Conservation (phyloP, 2,329 filamentous ascomycete species). For the Talaromyces sp. region DNA sequence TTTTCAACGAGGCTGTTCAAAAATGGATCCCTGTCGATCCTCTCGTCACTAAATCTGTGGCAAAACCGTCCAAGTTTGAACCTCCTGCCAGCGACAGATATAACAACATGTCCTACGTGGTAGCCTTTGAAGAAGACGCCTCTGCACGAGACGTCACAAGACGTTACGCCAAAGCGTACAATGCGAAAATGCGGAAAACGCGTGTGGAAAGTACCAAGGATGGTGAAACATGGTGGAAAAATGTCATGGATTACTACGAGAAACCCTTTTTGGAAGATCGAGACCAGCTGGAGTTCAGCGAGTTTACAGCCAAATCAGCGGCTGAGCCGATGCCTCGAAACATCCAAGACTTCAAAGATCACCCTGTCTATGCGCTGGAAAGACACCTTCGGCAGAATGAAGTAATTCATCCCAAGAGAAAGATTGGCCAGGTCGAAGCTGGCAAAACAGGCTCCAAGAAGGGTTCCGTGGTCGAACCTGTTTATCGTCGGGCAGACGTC, state of each 20-base stretch:
- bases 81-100: conserved; percentile 73
- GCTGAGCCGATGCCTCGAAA: conserved; percentile 82
- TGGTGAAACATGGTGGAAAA: conserved; percentile 56
- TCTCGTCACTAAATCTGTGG: conserved; percentile 73
- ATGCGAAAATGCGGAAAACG: conserved; percentile 77
- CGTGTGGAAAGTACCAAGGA: conserved; percentile 67
- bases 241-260: conserved; percentile 41
- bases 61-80: conserved; percentile 72
- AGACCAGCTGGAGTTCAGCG: conserved; percentile 78
- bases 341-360: conserved; percentile 80
- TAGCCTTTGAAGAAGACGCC: conserved; percentile 79
- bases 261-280: conserved; percentile 55
- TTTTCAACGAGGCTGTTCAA: conserved; percentile 77
- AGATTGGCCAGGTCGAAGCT: conserved; percentile 71
- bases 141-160: conserved; percentile 79
- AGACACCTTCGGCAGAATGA: conserved; percentile 80
- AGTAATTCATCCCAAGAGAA: conserved; percentile 67
- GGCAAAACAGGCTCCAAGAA: conserved; percentile 42
- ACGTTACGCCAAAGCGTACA: conserved; percentile 82
- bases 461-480: conserved; percentile 64
- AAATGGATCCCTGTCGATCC: conserved; percentile 91
- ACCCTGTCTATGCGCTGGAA: conserved; percentile 79
- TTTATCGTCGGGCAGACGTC: conserved; percentile 81
- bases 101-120: conserved; percentile 76
- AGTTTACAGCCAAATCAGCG: conserved; percentile 66